Evolutionary conservation across 1,284 basidiomycete species (phyloP), one percentile per base, ranked within the genome.

Genomic region (Chalciporus piperatoides): DNA sequence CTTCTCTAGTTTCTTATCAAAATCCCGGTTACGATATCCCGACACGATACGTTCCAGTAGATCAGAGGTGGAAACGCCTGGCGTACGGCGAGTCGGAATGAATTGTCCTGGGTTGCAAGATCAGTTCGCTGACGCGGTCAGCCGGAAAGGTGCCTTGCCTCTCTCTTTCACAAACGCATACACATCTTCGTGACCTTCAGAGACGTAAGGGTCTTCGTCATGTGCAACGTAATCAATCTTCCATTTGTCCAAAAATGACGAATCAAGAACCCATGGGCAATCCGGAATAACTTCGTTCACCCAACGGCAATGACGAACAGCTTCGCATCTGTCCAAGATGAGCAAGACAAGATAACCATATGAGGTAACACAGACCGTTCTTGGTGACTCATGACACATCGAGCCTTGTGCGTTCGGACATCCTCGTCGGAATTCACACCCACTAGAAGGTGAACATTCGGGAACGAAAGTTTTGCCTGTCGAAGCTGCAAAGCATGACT

Each of bases 161-260:
- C 83, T 80, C 39, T 74, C 73, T 71, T 98, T 97, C 46, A 82
- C 82, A 60, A 84, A 90, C 1, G 75, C 75, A 64, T 98, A 99
- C 0, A 97, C 90, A 65, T 99, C 96, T 28, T 89, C 84, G 51
- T 83, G 77, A 1, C 84, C 87, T 28, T 77, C 80, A 42, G 82
- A 72, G 6, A 79, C 80, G 60, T 97, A 97, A 0, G 92, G 90
- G 48, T 81, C 81, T 63, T 96, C 92, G 62, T 97, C 94, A 62
- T 98, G 96, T 1, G 96, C 95, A 42, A 99, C 90, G 63, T 97
- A 99, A 68, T 99, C 96, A 56, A 99, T 94, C 67, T 86, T 68
- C 67, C 89, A 83, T 63, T 86, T 85, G 46, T 90, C 80, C 39
- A 98, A 61, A 62, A 97, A 97, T 1, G 77, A 84, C 54, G 86